phyloP scores from a whole-genome alignment of 2,329 filamentous ascomycete species.

The Fonsecaea pedrosoi region DNA sequence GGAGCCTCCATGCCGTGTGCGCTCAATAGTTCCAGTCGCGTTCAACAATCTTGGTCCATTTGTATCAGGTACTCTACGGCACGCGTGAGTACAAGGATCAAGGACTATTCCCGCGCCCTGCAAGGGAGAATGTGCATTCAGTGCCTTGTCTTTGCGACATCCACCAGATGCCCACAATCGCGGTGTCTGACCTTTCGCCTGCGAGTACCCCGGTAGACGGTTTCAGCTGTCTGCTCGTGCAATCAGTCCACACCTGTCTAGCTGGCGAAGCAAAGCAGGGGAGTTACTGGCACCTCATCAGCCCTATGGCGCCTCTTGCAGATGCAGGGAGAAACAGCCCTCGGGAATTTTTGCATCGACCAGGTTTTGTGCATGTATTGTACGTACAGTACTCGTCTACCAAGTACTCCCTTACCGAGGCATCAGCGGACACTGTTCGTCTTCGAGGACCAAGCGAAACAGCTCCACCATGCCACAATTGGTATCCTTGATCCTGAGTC shows the following conservation, averaged over 20 bases:
- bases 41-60: neutral
- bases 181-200: conserved; percentile 6
- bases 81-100: neutral
- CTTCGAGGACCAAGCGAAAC: neutral
- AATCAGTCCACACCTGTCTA: neutral
- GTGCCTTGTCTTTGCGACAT: neutral
- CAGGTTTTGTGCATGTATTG: neutral
- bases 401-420: neutral
- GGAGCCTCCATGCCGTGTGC: neutral
- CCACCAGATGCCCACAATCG: neutral
- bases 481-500: conserved; percentile 10
- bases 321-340: neutral
- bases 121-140: neutral
- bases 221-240: conserved; percentile 1
- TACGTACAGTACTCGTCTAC: no score
- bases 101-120: neutral
- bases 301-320: neutral
- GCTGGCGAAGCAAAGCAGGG: no score
- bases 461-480: conserved; percentile 3
- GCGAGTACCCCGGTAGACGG: neutral
- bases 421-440: neutral
- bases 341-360: conserved; percentile 2
- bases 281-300: neutral
- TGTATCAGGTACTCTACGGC: neutral
- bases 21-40: neutral